Evolutionary conservation across 2,329 filamentous ascomycete genomes (phyloP).

Genomic region (Teratosphaeria epicoccoides): DNA sequence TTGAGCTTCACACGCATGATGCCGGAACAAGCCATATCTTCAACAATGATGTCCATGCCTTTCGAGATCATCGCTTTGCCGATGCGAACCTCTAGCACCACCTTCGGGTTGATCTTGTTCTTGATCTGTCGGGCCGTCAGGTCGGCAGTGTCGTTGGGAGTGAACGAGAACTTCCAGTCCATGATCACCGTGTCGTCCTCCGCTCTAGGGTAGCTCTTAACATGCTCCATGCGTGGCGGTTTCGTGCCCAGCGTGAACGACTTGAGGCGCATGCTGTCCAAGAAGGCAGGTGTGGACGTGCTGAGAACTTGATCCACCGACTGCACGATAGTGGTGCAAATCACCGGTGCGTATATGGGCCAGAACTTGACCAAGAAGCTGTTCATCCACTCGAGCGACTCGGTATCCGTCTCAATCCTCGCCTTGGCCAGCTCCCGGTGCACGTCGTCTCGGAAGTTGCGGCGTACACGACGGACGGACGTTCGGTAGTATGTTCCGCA

Average conservation of each 20-base stretch:
- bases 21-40: slow-evolving; percentile 93
- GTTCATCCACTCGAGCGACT: slow-evolving; percentile 98
- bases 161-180: slow-evolving; percentile 99
- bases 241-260: slow-evolving; percentile 91
- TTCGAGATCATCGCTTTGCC: slow-evolving; percentile 97
- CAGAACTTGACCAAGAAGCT: slow-evolving; percentile 98
- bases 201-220: slow-evolving; percentile 93
- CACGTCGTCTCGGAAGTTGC: slow-evolving; percentile 93
- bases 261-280: slow-evolving; percentile 88
- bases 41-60: slow-evolving; percentile 91
- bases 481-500: slow-evolving; percentile 96
- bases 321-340: slow-evolving; percentile 83
- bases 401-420: slow-evolving; percentile 77
- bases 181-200: slow-evolving; percentile 94
- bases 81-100: slow-evolving; percentile 86
- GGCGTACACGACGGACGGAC: slow-evolving; percentile 80
- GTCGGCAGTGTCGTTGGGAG: slow-evolving; percentile 84
- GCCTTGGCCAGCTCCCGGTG: slow-evolving; percentile 79
- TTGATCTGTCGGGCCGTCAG: slow-evolving; percentile 82
- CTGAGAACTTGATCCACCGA: slow-evolving; percentile 94
- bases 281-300: slow-evolving; percentile 78
- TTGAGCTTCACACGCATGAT: slow-evolving; percentile 97
- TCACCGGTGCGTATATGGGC: slow-evolving; percentile 93
- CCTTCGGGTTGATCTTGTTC: slow-evolving; percentile 94
- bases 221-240: slow-evolving; percentile 89